Conservation (phyloP, 495 filamentous ascomycete species). For the Aspergillus ellipticus region DNA sequence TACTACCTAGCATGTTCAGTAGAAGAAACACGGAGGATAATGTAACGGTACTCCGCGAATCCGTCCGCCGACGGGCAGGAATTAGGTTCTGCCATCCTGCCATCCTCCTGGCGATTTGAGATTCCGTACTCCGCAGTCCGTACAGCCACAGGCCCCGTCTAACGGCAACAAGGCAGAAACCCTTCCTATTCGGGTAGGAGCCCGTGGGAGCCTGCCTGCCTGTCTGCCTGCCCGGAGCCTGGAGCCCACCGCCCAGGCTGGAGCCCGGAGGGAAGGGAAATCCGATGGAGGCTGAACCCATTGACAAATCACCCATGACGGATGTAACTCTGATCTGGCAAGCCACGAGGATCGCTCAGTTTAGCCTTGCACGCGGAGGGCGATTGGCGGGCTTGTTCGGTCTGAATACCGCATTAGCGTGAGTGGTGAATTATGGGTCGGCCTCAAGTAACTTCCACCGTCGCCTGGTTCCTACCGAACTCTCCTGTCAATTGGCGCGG, state of each 20-base stretch:
- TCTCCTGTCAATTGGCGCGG: conserved; percentile 5
- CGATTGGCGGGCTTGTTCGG: conserved; percentile 9
- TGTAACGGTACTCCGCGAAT: too few relatives aligned
- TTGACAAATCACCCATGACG: conserved; percentile 12
- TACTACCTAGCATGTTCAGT: too few relatives aligned
- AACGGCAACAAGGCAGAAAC: not conserved
- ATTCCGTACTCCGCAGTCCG: too few relatives aligned
- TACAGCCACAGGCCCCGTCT: too few relatives aligned
- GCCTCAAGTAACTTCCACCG: not conserved
- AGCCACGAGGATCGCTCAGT: conserved; percentile 14
- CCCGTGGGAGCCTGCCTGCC: not conserved
- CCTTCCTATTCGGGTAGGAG: conserved; percentile 1
- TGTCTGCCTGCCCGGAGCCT: too few relatives aligned
- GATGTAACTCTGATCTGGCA: conserved; percentile 5
- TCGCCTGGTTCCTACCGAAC: conserved; percentile 9
- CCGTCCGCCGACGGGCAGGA: too few relatives aligned
- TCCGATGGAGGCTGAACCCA: not conserved
- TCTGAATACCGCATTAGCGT: not conserved
- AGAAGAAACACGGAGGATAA: too few relatives aligned
- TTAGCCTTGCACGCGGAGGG: conserved; percentile 7
- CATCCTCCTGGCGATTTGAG: too few relatives aligned
- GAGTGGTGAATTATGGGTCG: not conserved
- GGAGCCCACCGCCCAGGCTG: not conserved
- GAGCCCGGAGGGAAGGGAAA: conserved; percentile 5
- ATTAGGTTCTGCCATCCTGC: too few relatives aligned